A percentile compares a stretch with the other conserved stretches of the same genome.
phyloP scores from a whole-genome alignment of 495 filamentous ascomycete genomes.

The Penicillium lividum region DNA sequence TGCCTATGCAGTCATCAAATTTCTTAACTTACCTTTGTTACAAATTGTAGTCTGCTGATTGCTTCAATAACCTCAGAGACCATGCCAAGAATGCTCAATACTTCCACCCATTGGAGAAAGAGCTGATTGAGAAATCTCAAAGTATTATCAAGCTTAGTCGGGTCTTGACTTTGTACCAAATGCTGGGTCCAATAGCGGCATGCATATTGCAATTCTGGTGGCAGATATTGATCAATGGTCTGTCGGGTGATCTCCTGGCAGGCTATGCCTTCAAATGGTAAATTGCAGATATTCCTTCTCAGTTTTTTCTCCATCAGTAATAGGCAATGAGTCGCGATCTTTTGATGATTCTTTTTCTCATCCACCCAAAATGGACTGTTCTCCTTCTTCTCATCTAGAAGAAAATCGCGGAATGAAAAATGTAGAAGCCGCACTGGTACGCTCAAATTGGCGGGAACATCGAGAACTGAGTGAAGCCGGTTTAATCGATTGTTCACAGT shows the following conservation, averaged over 20 bases:
- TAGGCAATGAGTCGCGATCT: neutral
- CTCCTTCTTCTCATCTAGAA: constrained; percentile 3
- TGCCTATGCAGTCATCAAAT: neutral
- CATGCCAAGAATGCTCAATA: constrained; percentile 8
- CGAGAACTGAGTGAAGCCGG: constrained; percentile 24
- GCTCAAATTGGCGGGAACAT: constrained; percentile 12
- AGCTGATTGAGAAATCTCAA: constrained; percentile 8
- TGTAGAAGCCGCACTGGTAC: constrained; percentile 24
- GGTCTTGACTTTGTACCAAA: constrained; percentile 13
- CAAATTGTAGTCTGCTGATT: neutral
- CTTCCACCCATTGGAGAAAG: constrained; percentile 22
- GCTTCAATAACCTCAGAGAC: constrained; percentile 8
- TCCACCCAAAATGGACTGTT: neutral
- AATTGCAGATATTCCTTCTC: constrained; percentile 38
- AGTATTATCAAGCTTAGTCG: too few relatives aligned
- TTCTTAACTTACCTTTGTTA: constrained; percentile 9
- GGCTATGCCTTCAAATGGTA: constrained; percentile 24
- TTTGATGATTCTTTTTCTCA: neutral
- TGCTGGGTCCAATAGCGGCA: constrained; percentile 53
- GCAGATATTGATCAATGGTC: constrained; percentile 25
- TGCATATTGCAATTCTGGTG: constrained; percentile 37
- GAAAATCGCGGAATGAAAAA: constrained; percentile 32
- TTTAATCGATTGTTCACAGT: constrained; percentile 15
- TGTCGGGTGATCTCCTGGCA: constrained; percentile 26
- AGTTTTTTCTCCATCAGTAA: constrained; percentile 27